Evolutionary conservation across 2,329 filamentous ascomycete species (phyloP), one percentile per base, ranked within the genome.

Genomic region (Apiospora malaysiana): DNA sequence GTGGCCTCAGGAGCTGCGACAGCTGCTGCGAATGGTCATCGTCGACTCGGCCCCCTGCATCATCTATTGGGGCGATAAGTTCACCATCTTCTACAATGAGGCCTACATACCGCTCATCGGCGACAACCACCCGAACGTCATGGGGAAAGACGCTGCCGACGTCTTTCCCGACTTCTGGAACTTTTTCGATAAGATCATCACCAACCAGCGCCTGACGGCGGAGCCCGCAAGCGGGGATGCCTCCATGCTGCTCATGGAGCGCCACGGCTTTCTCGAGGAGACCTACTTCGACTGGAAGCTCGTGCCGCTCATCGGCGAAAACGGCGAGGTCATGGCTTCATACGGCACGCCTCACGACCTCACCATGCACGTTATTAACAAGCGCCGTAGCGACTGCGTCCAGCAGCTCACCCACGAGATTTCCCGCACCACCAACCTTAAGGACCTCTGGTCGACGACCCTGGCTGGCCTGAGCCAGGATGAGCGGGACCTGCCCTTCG

Each of bases 211-310:
- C 25, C 70, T 71, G 21, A 80, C 74, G 43, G 75, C 77, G 12
- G 71, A 68, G 14, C 75, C 78, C 6, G 75, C 73, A 40, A 71
- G 70, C 0, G 75, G 71, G 8, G 74, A 79, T 16, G 76, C 78
- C 37, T 76, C 74, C 2, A 77, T 74, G 66, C 72, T 82, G 21
- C 76, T 79, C 12, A 78, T 82, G 56, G 75, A 79, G 27, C 72
- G 78, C 21, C 69, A 81, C 45, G 81, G 80, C 0, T 80, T 80
- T 68, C 69, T 80, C 0, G 80, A 83, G 68, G 82, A 83, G 70
- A 80, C 77, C 0, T 85, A 83, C 70, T 82, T 82, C 69, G 81
- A 82, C n/a, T 84, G 82, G 82, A 83, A 81, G 25, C 80, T 83
- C 27, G 78, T 81, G 9, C 83, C 83, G 7, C 71, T 84, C 21